Base-by-base conservation (phyloP, 495 filamentous ascomycete species). In the Penicillium cataractarum region DNA sequence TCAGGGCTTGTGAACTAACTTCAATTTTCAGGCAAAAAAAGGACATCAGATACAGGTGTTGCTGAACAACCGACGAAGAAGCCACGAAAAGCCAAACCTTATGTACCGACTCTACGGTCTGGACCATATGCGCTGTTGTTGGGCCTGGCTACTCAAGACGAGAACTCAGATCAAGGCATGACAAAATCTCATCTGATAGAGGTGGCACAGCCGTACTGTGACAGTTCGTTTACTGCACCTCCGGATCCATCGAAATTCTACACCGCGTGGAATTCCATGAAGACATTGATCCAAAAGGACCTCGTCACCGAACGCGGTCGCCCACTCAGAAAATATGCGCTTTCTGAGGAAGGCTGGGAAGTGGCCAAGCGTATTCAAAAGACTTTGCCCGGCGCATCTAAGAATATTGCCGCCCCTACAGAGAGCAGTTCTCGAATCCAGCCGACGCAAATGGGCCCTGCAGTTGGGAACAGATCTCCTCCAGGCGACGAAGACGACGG, bases 201-300 rank as follows among this genome's bases (percentile, higher is more conserved):
- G 56, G 78, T 78, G 4, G 91, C 91, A 13, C 88, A 94, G 67
- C 84, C 84, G 21, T 80, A 88, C 71, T 92, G 88, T 65, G 90
- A 93, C 70, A 75, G 87, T 6, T 92, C 90, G 0, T 93, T 92
- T 68, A 89, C 85, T 0, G 86, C 84, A 1, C 88, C 90, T 6
- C 75, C 77, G 10, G 87, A 92, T 54, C 77, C 89, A 3, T 87
- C 78, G 6, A 90, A 86, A 65, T 90, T 83, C 68, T 92, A 91
- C 64, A 95, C 91, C 2, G 92, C 91, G 0, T 96, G 92, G 92
- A 88, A 83, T 68, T 91, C 90, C 0, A 96, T 96, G 86, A 93
- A 91, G 66, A 90, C 88, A 0, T 76, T 95, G 29, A 65, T 87
- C 2, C 78, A 86, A 29, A 93, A 93, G 73, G 90, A 93, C 44